Conservation (phyloP, 495 filamentous ascomycete genomes). For the Aspergillus funiculosus region DNA sequence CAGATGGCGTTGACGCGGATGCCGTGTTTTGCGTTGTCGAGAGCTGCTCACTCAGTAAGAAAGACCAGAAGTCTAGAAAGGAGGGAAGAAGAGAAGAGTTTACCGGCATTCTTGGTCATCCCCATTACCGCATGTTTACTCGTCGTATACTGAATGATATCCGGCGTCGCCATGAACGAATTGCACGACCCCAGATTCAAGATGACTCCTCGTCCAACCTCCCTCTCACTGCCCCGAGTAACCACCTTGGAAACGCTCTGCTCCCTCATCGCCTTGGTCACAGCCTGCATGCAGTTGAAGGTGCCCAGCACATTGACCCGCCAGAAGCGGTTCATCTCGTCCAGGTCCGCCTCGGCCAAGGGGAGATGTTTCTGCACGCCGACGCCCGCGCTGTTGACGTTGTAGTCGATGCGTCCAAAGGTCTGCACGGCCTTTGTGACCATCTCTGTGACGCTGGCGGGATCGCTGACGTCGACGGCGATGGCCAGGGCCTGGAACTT, state of each 20-base stretch:
- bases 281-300: neutral
- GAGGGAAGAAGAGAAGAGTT: neutral
- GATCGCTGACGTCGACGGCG: slow-evolving; percentile 1
- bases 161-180: slow-evolving; percentile 24
- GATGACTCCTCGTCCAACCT: slow-evolving; percentile 19
- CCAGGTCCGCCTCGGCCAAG: neutral
- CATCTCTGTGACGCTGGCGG: neutral
- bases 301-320: neutral
- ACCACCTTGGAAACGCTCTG: neutral
- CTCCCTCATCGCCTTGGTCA: neutral
- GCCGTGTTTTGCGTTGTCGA: slow-evolving; percentile 24
- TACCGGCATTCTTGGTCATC: slow-evolving; percentile 22
- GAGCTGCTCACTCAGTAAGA: slow-evolving; percentile 12
- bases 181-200: slow-evolving; percentile 37
- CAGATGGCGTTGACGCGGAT: slow-evolving; percentile 44
- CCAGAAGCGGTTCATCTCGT: neutral
- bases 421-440: neutral
- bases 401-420: neutral
- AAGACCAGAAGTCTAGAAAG: slow-evolving; percentile 18
- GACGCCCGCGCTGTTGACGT: neutral
- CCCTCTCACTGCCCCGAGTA: neutral
- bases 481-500: slow-evolving; percentile 1
- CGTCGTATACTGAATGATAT: slow-evolving; percentile 31
- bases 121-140: slow-evolving; percentile 42
- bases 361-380: neutral